Base-by-base conservation (phyloP, 495 filamentous ascomycete species). In the Trichoderma gamsii region DNA sequence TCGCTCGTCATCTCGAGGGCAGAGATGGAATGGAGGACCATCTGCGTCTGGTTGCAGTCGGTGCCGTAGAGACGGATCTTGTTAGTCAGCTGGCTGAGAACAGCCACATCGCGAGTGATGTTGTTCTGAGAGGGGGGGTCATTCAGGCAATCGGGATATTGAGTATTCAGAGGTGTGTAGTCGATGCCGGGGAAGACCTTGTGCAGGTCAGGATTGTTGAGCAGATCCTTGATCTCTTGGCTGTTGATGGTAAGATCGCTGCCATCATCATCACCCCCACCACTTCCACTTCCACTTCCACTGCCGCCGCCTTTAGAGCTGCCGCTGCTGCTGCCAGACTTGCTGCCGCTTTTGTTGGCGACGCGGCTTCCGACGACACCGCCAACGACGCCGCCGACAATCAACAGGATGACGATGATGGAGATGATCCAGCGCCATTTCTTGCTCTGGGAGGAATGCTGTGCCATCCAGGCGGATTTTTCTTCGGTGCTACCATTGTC, bases 181-280 rank as follows among this genome's bases (percentile, higher is more conserved):
- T 97, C 95, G 70, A 99, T 90, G n/a, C 93, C 95, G 0, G 92
- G 91, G 75, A 99, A 97, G 13, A 98, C 93, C 76, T 92, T 96
- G 79, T 96, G 91, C 16, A 99, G 82, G 69, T 91, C 77, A 0
- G 77, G 70, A 76, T 97, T 97, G 72, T 88, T 87, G 84, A 98
- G 83, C 15, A 97, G 80, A 6, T 81, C 82, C 77, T 94, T 83
- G 76, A 98, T 96, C 79, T 97, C 90, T 6, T 79, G 68, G 0
- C 91, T 94, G 72, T 96, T 79, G 74, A 85, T 87, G 73, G 84
- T 76, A 18, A 97, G 84, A 73, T 93, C 91, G 35, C 87, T 88
- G 70, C 89, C 74, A 71, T 90, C 87, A 0, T 79, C 81, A 0
- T 78, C 81, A 21, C 73, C 71, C 67, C 73, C 52, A 65, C 72